Evolutionary conservation across 2,329 filamentous ascomycete species (phyloP).

Genomic region (Dryadomyces quercivorus): DNA sequence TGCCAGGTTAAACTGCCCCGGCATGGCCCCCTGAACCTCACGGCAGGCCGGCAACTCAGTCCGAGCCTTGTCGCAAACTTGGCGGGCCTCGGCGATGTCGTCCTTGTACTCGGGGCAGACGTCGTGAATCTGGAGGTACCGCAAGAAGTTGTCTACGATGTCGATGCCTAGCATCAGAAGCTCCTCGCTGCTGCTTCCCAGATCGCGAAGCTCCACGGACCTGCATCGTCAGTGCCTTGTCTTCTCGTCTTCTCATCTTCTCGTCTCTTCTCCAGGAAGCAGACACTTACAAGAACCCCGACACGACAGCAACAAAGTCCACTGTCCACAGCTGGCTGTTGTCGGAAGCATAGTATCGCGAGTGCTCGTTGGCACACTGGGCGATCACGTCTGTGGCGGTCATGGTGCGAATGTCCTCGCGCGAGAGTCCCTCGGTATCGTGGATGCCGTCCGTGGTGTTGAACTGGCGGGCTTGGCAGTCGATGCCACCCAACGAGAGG

Average conservation of each 20-base stretch:
- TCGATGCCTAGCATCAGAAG: conserved; percentile 48
- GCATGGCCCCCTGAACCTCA: conserved; percentile 40
- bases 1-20: conserved; percentile 71
- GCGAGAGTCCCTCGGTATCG: conserved; percentile 43
- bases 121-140: conserved; percentile 72
- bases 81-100: conserved; percentile 54
- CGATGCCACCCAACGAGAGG: conserved; percentile 71
- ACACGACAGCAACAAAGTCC: conserved; percentile 67
- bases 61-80: conserved; percentile 53
- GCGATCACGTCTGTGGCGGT: conserved; percentile 50
- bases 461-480: conserved; percentile 44
- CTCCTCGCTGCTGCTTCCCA: conserved; percentile 41
- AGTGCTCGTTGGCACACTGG: conserved; percentile 23
- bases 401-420: conserved; percentile 50
- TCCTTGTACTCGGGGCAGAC: conserved; percentile 71
- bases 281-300: conserved; percentile 60
- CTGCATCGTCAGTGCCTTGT: background rate
- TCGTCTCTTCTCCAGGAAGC: background rate
- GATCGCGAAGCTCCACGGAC: conserved; percentile 19
- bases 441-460: conserved; percentile 38
- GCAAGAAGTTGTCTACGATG: conserved; percentile 75
- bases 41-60: conserved; percentile 52
- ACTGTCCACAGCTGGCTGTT: conserved; percentile 53
- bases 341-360: conserved; percentile 37
- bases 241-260: background rate